These are phyloP conservation scores for Annulohypoxylon bovei DNA, from an alignment of 495 filamentous ascomycete genomes.

Conservation along the genomic window DNA sequence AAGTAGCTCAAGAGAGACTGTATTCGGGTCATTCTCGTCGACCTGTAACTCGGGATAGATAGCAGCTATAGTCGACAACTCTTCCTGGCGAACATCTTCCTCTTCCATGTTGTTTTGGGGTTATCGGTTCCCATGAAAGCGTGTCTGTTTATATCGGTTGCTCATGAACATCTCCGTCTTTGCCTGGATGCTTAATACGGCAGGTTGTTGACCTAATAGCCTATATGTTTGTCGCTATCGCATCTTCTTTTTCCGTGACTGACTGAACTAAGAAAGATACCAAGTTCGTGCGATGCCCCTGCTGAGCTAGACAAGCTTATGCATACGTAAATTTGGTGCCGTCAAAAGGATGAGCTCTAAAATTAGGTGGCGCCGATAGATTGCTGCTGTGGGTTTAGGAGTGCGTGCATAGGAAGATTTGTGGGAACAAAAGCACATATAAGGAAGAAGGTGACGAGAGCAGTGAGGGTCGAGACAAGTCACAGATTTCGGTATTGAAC, in stretches of 20 bases:
- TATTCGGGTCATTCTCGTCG: conserved; percentile 67
- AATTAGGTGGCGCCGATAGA: background rate
- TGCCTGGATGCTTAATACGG: background rate
- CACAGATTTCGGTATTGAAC: background rate
- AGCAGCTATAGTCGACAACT: conserved; percentile 83
- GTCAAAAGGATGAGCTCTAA: background rate
- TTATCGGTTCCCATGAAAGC: conserved; percentile 35
- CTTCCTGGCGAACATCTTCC: conserved; percentile 77
- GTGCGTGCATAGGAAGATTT: background rate
- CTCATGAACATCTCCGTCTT: conserved; percentile 35
- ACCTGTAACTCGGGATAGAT: conserved; percentile 89
- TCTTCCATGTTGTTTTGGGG: conserved; percentile 52
- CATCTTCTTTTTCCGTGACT: conserved; percentile 8
- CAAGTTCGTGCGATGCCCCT: no score
- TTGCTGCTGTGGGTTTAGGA: background rate
- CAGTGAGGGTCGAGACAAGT: background rate
- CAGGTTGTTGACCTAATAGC: background rate
- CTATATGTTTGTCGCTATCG: background rate
- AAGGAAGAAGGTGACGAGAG: background rate
- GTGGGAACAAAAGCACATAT: background rate
- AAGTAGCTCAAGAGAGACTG: conserved; percentile 74
- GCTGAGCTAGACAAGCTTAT: no score
- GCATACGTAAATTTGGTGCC: background rate
- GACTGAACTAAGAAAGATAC: background rate
- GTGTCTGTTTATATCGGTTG: conserved; percentile 13